A percentile compares a stretch with the other conserved stretches of the same genome.
phyloP scores from a whole-genome alignment of 192 early-diverging fungal genomes.

The Lunasporangiospora selenospora region DNA sequence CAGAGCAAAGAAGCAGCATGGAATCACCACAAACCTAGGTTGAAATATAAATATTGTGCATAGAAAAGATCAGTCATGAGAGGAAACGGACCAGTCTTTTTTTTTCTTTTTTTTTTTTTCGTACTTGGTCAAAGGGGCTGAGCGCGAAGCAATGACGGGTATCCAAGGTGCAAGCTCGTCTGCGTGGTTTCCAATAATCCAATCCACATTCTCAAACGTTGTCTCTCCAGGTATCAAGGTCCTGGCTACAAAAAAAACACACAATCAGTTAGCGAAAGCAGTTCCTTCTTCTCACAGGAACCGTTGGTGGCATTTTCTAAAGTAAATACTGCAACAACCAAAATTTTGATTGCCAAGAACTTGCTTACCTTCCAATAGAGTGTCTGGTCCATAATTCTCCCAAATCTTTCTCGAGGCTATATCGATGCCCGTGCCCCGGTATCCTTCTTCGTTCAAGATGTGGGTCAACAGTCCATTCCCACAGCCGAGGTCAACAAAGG shows the following conservation, averaged over 20 bases:
- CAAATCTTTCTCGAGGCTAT: conserved; percentile 78
- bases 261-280: too few species aligned
- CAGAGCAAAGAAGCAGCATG: conserved; percentile 84
- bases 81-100: too few species aligned
- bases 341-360: too few species aligned
- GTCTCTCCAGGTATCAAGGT: conserved; percentile 61
- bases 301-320: too few species aligned
- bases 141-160: conserved; percentile 73
- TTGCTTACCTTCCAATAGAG: conserved; percentile 55
- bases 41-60: conserved; percentile 1
- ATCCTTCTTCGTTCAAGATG: conserved; percentile 75
- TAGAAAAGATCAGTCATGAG: too few species aligned
- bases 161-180: conserved; percentile 90
- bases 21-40: conserved; percentile 75
- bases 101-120: conserved; percentile 1
- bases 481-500: conserved; percentile 86
- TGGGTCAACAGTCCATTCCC: conserved; percentile 86
- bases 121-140: conserved; percentile 53
- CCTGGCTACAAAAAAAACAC: conserved; percentile 50
- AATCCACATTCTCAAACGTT: conserved; percentile 61
- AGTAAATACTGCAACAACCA: too few species aligned
- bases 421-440: conserved; percentile 77
- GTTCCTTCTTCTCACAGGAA: too few species aligned
- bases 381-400: conserved; percentile 57
- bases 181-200: conserved; percentile 91